A percentile compares a stretch with the other conserved stretches of the same genome.
These are phyloP conservation scores for Fonsecaea multimorphosa DNA, from an alignment of 2,329 filamentous ascomycete species.

Conservation along the genomic window DNA sequence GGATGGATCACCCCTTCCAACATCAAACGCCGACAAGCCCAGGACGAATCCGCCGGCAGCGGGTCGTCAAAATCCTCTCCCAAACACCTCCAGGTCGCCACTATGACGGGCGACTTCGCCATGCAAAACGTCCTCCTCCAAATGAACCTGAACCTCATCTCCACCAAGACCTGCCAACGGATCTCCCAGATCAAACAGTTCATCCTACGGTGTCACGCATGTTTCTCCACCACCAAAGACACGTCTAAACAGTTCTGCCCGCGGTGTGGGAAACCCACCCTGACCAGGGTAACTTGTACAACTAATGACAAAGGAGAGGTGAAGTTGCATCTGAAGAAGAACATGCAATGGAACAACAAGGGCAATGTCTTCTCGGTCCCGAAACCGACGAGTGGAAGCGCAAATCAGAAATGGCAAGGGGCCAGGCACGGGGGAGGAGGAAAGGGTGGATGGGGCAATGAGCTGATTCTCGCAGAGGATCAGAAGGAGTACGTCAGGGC, in stretches of 20 bases:
- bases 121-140: slow-evolving; percentile 97
- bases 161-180: slow-evolving; percentile 72
- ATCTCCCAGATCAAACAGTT: slow-evolving; percentile 87
- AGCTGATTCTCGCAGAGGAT: slow-evolving; percentile 87
- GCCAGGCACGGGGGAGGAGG: slow-evolving; percentile 71
- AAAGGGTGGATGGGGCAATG: slow-evolving; percentile 83
- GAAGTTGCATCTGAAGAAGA: slow-evolving; percentile 84
- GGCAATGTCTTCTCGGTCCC: slow-evolving; percentile 93
- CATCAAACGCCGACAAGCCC: slow-evolving; percentile 79
- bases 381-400: slow-evolving; percentile 80
- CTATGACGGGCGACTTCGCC: slow-evolving; percentile 92
- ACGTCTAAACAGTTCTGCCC: slow-evolving; percentile 92
- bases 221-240: slow-evolving; percentile 83
- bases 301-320: slow-evolving; percentile 82
- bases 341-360: slow-evolving; percentile 94
- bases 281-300: slow-evolving; percentile 83
- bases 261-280: slow-evolving; percentile 83
- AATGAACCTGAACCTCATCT: slow-evolving; percentile 90
- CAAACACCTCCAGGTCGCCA: slow-evolving; percentile 80
- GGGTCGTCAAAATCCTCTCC: slow-evolving; percentile 58
- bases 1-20: slow-evolving; percentile 96
- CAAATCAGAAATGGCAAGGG: slow-evolving; percentile 74
- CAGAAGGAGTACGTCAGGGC: slow-evolving; percentile 87
- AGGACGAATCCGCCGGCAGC: slow-evolving; percentile 61
- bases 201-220: slow-evolving; percentile 90